phyloP scores from a whole-genome alignment of 2,329 filamentous ascomycete genomes.

The Penicillium psychrosexuale region DNA sequence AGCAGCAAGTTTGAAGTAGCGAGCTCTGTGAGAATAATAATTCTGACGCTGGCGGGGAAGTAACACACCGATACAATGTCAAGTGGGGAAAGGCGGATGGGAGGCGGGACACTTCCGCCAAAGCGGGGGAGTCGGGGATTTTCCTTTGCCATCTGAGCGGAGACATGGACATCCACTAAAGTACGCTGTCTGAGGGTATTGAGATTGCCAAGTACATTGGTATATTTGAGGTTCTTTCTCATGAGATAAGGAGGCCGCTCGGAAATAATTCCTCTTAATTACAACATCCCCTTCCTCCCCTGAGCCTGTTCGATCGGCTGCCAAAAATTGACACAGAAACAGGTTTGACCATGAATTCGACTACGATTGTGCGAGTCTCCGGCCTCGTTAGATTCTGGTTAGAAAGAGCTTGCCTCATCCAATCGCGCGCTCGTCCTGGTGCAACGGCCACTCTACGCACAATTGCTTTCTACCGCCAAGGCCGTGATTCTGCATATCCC shows the following conservation, averaged over 20 bases:
- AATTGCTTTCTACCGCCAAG: not conserved
- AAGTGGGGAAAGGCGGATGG: not conserved
- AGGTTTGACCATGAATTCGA: no score
- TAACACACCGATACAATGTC: not conserved
- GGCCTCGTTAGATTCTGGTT: no score
- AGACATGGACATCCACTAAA: not conserved
- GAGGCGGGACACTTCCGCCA: slow-evolving; percentile 1
- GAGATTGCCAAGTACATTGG: not conserved
- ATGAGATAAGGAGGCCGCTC: no score
- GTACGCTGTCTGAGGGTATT: not conserved
- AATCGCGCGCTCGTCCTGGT: no score
- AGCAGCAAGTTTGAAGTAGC: not conserved
- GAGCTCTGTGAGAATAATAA: not conserved
- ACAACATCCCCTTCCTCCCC: no score
- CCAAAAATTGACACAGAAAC: no score
- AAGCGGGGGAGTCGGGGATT: not conserved
- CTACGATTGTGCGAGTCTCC: no score
- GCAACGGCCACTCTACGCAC: not conserved
- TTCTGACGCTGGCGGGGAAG: no score
- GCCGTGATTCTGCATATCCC: no score
- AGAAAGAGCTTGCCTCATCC: no score
- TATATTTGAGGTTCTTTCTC: not conserved
- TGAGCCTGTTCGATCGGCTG: no score
- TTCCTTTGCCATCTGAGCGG: not conserved
- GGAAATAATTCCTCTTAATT: no score